Evolutionary conservation across 2,329 filamentous ascomycete genomes (phyloP).

Genomic region (Botryotinia globosa): DNA sequence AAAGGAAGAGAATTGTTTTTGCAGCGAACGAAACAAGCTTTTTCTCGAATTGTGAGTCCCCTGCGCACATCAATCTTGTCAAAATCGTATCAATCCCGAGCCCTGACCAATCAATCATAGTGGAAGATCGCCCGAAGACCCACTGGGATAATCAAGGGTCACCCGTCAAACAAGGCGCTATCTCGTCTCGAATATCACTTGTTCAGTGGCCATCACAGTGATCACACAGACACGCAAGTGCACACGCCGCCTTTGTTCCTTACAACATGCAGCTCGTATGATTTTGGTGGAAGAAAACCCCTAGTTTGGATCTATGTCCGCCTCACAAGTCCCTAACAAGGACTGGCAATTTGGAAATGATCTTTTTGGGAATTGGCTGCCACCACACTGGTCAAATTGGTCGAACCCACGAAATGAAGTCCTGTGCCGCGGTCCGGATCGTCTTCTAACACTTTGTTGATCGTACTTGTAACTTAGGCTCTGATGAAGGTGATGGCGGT

Average conservation of each 20-base stretch:
- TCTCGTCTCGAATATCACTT: slow-evolving; percentile 8
- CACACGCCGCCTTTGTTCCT: slow-evolving; percentile 6
- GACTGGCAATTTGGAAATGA: neutral
- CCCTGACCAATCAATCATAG: neutral
- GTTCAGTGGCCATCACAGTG: neutral
- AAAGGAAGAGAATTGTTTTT: neutral
- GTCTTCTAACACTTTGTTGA: neutral
- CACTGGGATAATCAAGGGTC: slow-evolving; percentile 2
- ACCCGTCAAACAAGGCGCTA: slow-evolving; percentile 1
- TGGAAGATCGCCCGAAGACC: neutral
- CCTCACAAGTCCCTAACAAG: neutral
- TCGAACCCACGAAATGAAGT: neutral
- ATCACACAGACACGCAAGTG: slow-evolving; percentile 5
- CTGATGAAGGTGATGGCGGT: neutral
- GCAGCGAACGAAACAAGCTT: slow-evolving; percentile 13
- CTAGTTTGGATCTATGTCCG: neutral
- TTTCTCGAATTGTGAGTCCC: neutral
- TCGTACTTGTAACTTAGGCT: neutral
- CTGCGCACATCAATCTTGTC: slow-evolving; percentile 9
- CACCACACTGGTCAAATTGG: neutral
- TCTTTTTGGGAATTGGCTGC: neutral
- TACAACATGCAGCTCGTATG: neutral
- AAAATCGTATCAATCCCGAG: slow-evolving; percentile 1
- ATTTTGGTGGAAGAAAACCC: neutral
- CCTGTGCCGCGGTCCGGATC: neutral